Percentiles rank a stretch among this genome's conserved stretches.
These are phyloP conservation scores for Mychonastes homosphaera DNA, from an alignment of 139 green algal genomes.

Conservation along the genomic window DNA sequence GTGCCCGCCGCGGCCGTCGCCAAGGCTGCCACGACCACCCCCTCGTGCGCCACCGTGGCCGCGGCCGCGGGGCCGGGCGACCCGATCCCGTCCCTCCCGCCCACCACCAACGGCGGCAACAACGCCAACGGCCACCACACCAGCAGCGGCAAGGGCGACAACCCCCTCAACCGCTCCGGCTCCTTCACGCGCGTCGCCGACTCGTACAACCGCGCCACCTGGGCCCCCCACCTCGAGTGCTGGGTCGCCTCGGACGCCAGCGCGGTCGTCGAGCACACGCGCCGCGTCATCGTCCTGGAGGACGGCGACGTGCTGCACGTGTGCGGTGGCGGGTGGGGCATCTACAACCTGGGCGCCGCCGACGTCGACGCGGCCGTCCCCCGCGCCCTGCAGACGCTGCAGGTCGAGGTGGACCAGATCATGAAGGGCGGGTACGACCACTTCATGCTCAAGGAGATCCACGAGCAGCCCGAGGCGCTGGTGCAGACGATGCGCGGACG, in stretches of 20 bases:
- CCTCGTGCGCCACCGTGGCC: too few relatives aligned
- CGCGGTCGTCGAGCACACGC: conserved; percentile 96
- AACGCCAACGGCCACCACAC: too few relatives aligned
- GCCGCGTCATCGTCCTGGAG: conserved; percentile 83
- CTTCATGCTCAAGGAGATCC: conserved; percentile 92
- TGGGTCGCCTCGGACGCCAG: conserved; percentile 90
- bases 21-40: too few relatives aligned
- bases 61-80: too few relatives aligned
- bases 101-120: too few relatives aligned
- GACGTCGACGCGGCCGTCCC: conserved; percentile 43
- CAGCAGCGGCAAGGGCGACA: too few relatives aligned
- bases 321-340: conserved; percentile 41
- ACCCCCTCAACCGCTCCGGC: too few relatives aligned
- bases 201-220: conserved; percentile 31
- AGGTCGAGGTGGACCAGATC: conserved; percentile 87
- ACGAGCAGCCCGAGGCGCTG: conserved; percentile 83
- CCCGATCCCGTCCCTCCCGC: too few relatives aligned
- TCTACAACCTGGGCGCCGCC: conserved; percentile 47
- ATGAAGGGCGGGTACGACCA: conserved; percentile 95
- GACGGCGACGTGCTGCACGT: conserved; percentile 87
- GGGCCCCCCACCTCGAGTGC: conserved; percentile 59
- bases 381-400: conserved; percentile 72
- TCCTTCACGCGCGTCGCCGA: conserved; percentile 32
- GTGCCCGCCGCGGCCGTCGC: too few relatives aligned
- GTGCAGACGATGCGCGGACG: conserved; percentile 65